Conservation (phyloP, 2,329 filamentous ascomycete species). For the Colletotrichum sp. region DNA sequence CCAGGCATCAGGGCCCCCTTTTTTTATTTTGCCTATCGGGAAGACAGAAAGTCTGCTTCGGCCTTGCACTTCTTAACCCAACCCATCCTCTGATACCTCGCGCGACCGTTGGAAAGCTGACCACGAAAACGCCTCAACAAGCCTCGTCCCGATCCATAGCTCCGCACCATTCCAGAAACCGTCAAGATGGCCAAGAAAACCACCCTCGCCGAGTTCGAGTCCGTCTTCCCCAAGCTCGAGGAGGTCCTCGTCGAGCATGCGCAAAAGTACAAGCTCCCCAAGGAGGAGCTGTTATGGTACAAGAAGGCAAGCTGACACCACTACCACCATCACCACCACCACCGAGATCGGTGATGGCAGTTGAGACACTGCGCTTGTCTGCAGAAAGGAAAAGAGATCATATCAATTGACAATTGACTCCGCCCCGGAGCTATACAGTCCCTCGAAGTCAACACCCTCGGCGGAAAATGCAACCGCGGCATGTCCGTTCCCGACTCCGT, state of each 20-base stretch:
- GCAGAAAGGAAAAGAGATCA: neutral
- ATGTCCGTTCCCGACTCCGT: constrained; percentile 96
- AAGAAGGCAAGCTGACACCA: constrained; percentile 64
- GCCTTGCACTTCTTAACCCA: neutral
- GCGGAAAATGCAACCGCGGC: constrained; percentile 98
- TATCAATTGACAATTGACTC: neutral
- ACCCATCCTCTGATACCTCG: neutral
- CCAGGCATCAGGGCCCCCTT: neutral
- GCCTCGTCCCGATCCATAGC: neutral
- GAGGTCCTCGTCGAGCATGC: constrained; percentile 82
- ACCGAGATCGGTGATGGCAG: neutral
- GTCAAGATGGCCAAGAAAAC: constrained; percentile 70
- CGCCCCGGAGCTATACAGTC: constrained; percentile 64
- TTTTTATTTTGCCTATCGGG: neutral
- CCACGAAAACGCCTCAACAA: neutral
- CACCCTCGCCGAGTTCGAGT: constrained; percentile 86
- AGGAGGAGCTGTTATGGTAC: constrained; percentile 85
- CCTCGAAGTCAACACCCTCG: constrained; percentile 82
- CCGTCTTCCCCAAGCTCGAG: constrained; percentile 85
- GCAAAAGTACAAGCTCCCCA: constrained; percentile 81
- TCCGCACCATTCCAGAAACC: constrained; percentile 14
- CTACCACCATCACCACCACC: neutral
- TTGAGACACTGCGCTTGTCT: neutral
- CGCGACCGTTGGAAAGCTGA: neutral
- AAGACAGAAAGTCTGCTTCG: neutral